Conservation (phyloP, 2,329 filamentous ascomycete species). For the Chrysoporthe cubensis region DNA sequence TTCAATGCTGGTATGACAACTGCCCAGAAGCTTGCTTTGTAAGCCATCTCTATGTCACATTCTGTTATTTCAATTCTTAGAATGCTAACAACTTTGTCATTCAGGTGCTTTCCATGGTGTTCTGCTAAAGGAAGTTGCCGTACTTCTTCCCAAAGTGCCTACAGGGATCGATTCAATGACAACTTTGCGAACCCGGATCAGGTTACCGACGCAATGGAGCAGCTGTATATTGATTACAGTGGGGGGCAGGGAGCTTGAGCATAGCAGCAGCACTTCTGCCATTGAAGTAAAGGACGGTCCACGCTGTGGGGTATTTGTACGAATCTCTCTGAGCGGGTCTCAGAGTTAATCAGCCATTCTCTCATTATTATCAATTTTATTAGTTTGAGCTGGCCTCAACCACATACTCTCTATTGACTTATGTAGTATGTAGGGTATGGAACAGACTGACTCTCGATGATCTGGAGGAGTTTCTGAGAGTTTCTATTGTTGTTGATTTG, state of each 20-base stretch:
- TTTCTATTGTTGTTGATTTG: too few relatives aligned
- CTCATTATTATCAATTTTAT: too few relatives aligned
- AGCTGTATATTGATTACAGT: neutral
- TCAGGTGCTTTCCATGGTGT: neutral
- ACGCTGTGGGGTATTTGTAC: too few relatives aligned
- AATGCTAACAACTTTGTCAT: too few relatives aligned
- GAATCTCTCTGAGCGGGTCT: too few relatives aligned
- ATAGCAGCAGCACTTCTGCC: neutral
- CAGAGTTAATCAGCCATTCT: too few relatives aligned
- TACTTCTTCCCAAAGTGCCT: neutral
- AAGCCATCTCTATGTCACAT: neutral
- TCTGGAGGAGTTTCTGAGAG: too few relatives aligned
- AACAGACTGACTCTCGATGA: too few relatives aligned
- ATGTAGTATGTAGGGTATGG: too few relatives aligned
- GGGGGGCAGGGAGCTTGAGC: neutral
- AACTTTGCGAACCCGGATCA: neutral
- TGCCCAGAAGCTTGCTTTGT: neutral
- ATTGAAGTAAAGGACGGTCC: too few relatives aligned
- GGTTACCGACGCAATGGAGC: neutral
- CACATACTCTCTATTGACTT: too few relatives aligned
- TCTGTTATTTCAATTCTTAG: neutral
- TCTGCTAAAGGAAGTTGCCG: neutral
- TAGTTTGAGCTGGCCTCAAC: too few relatives aligned
- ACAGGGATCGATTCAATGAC: neutral
- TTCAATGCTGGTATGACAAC: neutral